Conservation (phyloP, 2,329 filamentous ascomycete genomes). For the Parafenestella ontariensis region DNA sequence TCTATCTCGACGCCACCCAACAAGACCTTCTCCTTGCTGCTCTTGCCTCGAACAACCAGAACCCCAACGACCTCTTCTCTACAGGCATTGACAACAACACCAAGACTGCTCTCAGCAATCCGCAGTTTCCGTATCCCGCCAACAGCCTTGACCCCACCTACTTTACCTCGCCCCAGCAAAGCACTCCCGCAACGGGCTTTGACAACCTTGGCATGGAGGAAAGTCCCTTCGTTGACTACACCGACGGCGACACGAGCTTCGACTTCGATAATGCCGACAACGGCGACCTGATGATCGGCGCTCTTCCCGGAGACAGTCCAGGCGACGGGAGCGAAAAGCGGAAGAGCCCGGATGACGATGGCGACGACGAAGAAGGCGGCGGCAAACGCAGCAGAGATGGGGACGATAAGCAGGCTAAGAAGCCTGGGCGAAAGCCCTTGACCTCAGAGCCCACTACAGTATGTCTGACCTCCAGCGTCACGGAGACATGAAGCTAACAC, state of each 20-base stretch:
- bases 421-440: constrained; percentile 93
- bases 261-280: constrained; percentile 71
- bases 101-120: constrained; percentile 22
- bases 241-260: constrained; percentile 76
- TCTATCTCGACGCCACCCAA: constrained; percentile 56
- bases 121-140: constrained; percentile 42
- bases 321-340: constrained; percentile 66
- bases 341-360: constrained; percentile 73
- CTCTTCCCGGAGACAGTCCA: constrained; percentile 67
- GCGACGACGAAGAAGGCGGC: constrained; percentile 66
- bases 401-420: constrained; percentile 88
- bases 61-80: constrained; percentile 38
- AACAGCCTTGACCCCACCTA: constrained; percentile 45
- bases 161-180: constrained; percentile 50
- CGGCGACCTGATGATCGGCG: constrained; percentile 73
- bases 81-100: constrained; percentile 25
- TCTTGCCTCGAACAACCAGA: constrained; percentile 54
- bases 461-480: constrained; percentile 55
- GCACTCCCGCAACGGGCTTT: constrained; percentile 52
- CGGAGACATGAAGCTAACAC: constrained; percentile 28
- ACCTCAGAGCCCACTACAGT: constrained; percentile 96
- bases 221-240: constrained; percentile 84
- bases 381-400: constrained; percentile 82
- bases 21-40: constrained; percentile 58
- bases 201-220: constrained; percentile 65